Evolutionary conservation across 345 rosid species (phyloP), one percentile per base, ranked within the genome.

Genomic region (Hibiscus mutabilis): DNA sequence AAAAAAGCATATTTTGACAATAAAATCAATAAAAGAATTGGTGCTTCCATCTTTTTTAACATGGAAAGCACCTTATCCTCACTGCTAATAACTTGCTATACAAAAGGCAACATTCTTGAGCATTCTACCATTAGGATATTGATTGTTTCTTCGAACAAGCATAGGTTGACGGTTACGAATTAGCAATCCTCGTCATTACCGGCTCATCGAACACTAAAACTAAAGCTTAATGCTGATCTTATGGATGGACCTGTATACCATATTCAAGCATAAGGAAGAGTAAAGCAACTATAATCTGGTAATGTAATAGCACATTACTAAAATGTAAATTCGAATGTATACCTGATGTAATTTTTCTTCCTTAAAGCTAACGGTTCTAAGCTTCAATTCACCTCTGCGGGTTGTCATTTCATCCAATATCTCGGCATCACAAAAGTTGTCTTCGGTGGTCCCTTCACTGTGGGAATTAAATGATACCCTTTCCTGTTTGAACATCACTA

Each of bases 361-460:
- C 52, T 75, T 87, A 69, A 70, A 76, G 83, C 90, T 85, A 62
- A 82, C 47, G 33, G 91, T 83, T 82, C 96, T 87, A 56, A 75
- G 88, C 83, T 87, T 90, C 79, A 87, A 74, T 77, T 90, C 98
- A 22, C 94, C 94, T 78, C 94, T 85, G 70, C 68, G 74, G 24
- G 98, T 90, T 16, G 98, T 92, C 84, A 92, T 82, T 73, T 84
- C 91, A 72, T 92, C 96, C 29, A 90, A 72, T 60, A 92, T 74
- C 89, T 92, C 98, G 37, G 91, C 86, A 75, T 87, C 91, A 60
- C 68, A 83, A 74, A 84, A 84, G 65, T 87, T 85, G 57, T 83
- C 89, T 60, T 80, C 87, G 7, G 69, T 68, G 7, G 69, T 68
- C 44, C 52, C 78, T 22, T 77, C 78, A 35, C 64, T 74, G 22